A percentile compares a stretch with the other conserved stretches of the same genome.
These are phyloP conservation scores for Stemphylium beticola DNA, from an alignment of 2,329 filamentous ascomycete genomes.

Conservation along the genomic window DNA sequence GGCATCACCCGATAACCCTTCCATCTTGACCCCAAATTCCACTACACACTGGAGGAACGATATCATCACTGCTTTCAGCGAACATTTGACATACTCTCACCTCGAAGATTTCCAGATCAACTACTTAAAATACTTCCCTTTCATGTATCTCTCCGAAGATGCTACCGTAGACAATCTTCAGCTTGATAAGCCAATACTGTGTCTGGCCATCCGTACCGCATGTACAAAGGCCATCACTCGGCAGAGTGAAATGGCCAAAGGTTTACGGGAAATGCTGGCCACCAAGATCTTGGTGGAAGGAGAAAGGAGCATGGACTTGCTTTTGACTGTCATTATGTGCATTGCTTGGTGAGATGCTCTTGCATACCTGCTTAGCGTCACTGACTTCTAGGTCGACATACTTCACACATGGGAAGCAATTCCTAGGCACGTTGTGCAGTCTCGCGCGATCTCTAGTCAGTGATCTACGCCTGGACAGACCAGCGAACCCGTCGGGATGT, in stretches of 20 bases:
- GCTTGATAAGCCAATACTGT: constrained; percentile 15
- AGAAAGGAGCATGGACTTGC: constrained; percentile 30
- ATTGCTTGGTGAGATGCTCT: constrained; percentile 22
- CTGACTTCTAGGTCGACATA: constrained; percentile 22
- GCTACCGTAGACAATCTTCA: constrained; percentile 14
- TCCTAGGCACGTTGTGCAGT: constrained; percentile 21
- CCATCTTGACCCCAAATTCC: constrained; percentile 16
- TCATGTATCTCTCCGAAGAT: constrained; percentile 14
- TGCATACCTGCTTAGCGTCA: not conserved
- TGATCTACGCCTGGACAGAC: constrained; percentile 31
- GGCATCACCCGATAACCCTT: constrained; percentile 1
- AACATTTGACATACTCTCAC: constrained; percentile 15
- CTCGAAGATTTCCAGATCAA: constrained; percentile 13
- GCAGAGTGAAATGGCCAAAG: constrained; percentile 24
- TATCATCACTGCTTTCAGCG: not conserved
- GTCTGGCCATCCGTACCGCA: constrained; percentile 26
- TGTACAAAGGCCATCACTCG: constrained; percentile 17
- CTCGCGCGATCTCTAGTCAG: constrained; percentile 24
- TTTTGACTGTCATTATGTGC: constrained; percentile 27
- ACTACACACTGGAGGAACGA: not conserved
- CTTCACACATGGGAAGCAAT: constrained; percentile 24
- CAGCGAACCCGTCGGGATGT: constrained; percentile 9
- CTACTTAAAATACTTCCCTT: constrained; percentile 20
- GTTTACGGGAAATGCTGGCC: constrained; percentile 24
- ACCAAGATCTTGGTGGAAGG: constrained; percentile 28